phyloP scores from a whole-genome alignment of 2,329 filamentous ascomycete species.

The Ampelomyces quisqualis region DNA sequence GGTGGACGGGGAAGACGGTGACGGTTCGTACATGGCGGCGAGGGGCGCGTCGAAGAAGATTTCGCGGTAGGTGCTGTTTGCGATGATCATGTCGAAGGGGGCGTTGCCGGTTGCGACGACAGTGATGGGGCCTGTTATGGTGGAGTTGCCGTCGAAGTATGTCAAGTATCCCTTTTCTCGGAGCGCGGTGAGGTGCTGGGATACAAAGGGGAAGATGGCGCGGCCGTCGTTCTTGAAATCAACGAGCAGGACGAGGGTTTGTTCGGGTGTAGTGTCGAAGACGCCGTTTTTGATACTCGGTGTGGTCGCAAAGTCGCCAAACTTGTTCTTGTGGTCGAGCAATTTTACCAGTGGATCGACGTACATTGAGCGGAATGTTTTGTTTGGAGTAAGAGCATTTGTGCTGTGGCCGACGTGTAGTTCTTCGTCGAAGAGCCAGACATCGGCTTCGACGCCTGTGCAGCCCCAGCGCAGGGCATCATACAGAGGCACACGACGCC shows the following conservation, averaged over 20 bases:
- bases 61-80: constrained; percentile 53
- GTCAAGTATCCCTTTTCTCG: constrained; percentile 54
- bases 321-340: constrained; percentile 53
- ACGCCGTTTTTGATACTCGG: constrained; percentile 47
- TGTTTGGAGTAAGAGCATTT: constrained; percentile 48
- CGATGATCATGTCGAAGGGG: constrained; percentile 50
- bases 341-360: constrained; percentile 54
- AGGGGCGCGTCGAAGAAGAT: constrained; percentile 59
- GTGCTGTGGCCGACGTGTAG: constrained; percentile 58
- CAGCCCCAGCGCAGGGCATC: constrained; percentile 58
- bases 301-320: constrained; percentile 34
- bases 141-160: constrained; percentile 51
- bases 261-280: constrained; percentile 52
- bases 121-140: constrained; percentile 50
- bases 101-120: constrained; percentile 57
- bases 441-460: constrained; percentile 58
- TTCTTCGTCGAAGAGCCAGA: constrained; percentile 57
- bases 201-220: constrained; percentile 41
- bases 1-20: constrained; percentile 3
- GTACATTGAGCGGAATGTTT: constrained; percentile 56
- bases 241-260: constrained; percentile 55
- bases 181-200: constrained; percentile 49
- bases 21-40: constrained; percentile 37
- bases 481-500: constrained; percentile 56
- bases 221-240: constrained; percentile 51